Percentiles rank a stretch among this genome's conserved stretches.
Conservation (phyloP, 192 early-diverging fungal species). For the Rhizophagus prolifer region DNA sequence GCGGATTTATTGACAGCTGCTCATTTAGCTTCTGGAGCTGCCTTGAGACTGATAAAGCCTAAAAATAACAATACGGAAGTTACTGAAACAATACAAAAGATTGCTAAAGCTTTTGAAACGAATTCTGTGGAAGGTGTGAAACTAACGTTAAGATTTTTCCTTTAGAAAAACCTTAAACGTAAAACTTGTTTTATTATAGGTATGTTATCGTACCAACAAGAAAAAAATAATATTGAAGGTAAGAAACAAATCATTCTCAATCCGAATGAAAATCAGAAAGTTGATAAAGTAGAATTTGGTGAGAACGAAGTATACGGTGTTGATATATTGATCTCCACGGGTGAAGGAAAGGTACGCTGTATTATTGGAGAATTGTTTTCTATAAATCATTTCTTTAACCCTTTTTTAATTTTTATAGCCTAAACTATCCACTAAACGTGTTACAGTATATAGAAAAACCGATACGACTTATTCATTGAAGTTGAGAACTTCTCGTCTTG, state of each 20-base stretch:
- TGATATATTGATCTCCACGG: conserved; percentile 85
- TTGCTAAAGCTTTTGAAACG: conserved; percentile 78
- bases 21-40: conserved; percentile 79
- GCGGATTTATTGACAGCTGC: conserved; percentile 90
- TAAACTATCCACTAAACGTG: conserved; percentile 51
- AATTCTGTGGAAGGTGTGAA: conserved; percentile 79
- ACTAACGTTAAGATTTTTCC: too few species aligned
- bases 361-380: conserved; percentile 2
- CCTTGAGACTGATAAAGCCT: conserved; percentile 83
- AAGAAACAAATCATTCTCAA: conserved; percentile 92
- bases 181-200: conserved; percentile 12
- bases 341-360: conserved; percentile 81
- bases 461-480: conserved; percentile 79
- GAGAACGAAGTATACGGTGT: conserved; percentile 93
- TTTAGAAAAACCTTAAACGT: background rate
- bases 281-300: conserved; percentile 64
- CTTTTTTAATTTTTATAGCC: conserved; percentile 11
- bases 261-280: conserved; percentile 74
- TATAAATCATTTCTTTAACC: background rate
- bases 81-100: conserved; percentile 79
- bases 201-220: conserved; percentile 86
- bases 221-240: conserved; percentile 86
- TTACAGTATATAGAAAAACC: conserved; percentile 91
- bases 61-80: conserved; percentile 65
- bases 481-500: conserved; percentile 78